These are phyloP conservation scores for Coemansia sp. DNA, from an alignment of 192 early-diverging fungal species.

Conservation along the genomic window DNA sequence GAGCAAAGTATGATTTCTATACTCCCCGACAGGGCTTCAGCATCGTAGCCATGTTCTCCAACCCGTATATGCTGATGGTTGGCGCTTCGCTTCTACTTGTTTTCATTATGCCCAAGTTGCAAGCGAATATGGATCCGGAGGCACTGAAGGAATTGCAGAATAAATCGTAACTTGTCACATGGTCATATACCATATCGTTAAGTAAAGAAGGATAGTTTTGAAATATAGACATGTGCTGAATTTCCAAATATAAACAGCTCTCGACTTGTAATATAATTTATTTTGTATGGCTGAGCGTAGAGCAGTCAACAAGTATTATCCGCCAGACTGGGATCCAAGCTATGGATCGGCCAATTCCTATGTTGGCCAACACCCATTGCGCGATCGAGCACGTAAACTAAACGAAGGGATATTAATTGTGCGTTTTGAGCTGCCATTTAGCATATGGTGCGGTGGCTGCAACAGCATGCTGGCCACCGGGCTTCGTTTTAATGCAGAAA, in stretches of 20 bases:
- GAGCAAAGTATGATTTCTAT: conserved; percentile 52
- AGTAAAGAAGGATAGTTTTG: no score
- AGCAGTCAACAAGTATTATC: conserved; percentile 72
- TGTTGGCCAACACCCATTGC: conserved; percentile 85
- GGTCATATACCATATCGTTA: background rate
- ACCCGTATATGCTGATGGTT: conserved; percentile 70
- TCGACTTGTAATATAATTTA: background rate
- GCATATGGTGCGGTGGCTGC: conserved; percentile 88
- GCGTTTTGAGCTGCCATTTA: conserved; percentile 88
- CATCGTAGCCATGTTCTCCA: conserved; percentile 57
- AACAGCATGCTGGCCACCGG: conserved; percentile 82
- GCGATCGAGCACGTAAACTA: conserved; percentile 83
- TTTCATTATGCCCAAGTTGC: conserved; percentile 64
- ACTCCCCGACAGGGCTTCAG: conserved; percentile 62
- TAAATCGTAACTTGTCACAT: conserved; percentile 14
- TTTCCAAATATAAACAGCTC: no score
- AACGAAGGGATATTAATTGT: conserved; percentile 84
- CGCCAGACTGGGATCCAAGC: conserved; percentile 83
- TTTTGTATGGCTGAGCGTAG: conserved; percentile 26
- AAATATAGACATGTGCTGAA: no score
- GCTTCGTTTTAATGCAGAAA: conserved; percentile 94
- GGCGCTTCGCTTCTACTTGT: conserved; percentile 58
- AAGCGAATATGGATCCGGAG: conserved; percentile 61
- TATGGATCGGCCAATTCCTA: conserved; percentile 82
- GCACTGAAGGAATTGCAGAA: conserved; percentile 48